Evolutionary conservation across 176 grass and related monocot genomes (phyloP).

Genomic region (Phoenix roebelenii): DNA sequence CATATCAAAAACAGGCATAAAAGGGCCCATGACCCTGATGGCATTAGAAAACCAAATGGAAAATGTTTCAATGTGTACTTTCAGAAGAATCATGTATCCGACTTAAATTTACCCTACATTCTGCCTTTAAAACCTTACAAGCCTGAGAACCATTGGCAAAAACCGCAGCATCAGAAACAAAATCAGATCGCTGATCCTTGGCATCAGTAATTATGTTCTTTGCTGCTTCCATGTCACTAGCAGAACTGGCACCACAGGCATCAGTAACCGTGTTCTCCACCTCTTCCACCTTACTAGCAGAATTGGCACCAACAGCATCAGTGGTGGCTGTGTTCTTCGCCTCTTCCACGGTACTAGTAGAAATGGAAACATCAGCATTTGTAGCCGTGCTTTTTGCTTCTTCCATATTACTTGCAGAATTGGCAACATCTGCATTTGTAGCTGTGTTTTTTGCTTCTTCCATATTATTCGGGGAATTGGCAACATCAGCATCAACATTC

Average conservation of each 20-base stretch:
- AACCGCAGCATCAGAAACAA: slow-evolving; percentile 30
- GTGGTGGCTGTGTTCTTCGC: neutral
- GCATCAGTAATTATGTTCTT: slow-evolving; percentile 3
- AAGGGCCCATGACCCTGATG: neutral
- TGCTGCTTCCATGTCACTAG: slow-evolving; percentile 27
- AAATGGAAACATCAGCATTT: neutral
- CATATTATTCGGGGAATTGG: neutral
- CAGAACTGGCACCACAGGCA: slow-evolving; percentile 11
- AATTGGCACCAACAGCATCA: slow-evolving; percentile 12
- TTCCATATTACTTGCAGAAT: slow-evolving; percentile 7
- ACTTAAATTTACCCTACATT: slow-evolving; percentile 78
- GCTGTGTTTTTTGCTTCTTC: neutral
- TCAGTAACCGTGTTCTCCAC: slow-evolving; percentile 8
- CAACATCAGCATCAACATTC: no score
- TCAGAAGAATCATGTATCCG: slow-evolving; percentile 95
- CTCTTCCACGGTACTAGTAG: slow-evolving; percentile 14
- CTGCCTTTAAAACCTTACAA: slow-evolving; percentile 51
- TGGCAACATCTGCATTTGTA: slow-evolving; percentile 1
- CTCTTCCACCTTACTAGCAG: slow-evolving; percentile 24
- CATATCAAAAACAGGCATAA: neutral
- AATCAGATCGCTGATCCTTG: slow-evolving; percentile 16
- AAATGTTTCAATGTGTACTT: slow-evolving; percentile 99
- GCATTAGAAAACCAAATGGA: slow-evolving; percentile 52
- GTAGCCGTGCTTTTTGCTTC: neutral
- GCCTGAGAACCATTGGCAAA: slow-evolving; percentile 32